A percentile compares a stretch with the other conserved stretches of the same genome.
Conservation (phyloP, 2,329 filamentous ascomycete genomes). For the Penicillium verrucosum region DNA sequence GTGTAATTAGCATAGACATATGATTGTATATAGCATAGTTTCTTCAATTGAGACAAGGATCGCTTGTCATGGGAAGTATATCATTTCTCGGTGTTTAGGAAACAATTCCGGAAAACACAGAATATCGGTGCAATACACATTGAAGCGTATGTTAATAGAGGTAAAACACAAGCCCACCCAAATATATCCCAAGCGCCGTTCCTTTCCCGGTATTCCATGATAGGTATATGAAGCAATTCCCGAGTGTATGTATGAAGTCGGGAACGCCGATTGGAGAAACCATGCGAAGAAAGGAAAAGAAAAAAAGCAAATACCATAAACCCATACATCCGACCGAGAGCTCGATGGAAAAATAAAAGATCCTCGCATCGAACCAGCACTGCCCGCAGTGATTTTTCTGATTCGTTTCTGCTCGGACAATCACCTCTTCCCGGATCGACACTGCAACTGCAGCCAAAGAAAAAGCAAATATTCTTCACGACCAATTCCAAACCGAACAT, state of each 20-base stretch:
- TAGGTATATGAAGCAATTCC: background rate
- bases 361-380: slow-evolving; percentile 10
- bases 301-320: background rate
- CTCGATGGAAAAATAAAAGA: background rate
- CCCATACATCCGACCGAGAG: background rate
- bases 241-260: background rate
- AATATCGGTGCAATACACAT: background rate
- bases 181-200: slow-evolving; percentile 1
- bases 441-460: background rate
- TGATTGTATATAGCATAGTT: background rate
- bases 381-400: slow-evolving; percentile 12
- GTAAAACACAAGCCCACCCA: background rate
- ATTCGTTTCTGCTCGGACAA: background rate
- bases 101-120: background rate
- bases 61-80: background rate
- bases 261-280: background rate
- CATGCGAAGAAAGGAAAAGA: background rate
- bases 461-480: background rate
- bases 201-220: background rate
- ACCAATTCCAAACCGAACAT: background rate
- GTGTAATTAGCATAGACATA: slow-evolving; percentile 6
- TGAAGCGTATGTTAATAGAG: background rate
- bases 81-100: background rate
- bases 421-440: background rate
- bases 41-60: slow-evolving; percentile 5